Evolutionary conservation across 2,329 filamentous ascomycete genomes (phyloP).

Genomic region (Fusarium sp.): DNA sequence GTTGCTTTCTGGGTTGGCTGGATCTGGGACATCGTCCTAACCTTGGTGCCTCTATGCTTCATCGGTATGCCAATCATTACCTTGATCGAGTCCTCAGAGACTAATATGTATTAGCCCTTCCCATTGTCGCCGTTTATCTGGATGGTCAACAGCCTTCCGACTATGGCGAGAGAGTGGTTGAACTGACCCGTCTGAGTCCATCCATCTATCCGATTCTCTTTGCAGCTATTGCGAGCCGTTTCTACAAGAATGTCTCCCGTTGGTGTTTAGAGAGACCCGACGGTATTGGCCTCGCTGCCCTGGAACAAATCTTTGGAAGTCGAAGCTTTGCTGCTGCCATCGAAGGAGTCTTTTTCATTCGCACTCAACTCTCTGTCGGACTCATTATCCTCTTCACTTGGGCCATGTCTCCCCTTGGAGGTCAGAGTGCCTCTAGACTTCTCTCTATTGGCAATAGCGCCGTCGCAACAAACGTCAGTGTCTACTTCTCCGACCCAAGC

Average conservation of each 20-base stretch:
- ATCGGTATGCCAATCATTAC: not conserved
- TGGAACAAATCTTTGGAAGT: conserved; percentile 28
- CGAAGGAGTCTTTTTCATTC: conserved; percentile 13
- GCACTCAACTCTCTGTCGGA: not conserved
- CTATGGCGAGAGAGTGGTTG: not conserved
- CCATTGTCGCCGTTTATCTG: not conserved
- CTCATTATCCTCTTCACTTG: conserved; percentile 2
- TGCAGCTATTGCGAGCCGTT: conserved; percentile 11
- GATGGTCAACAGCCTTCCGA: not conserved
- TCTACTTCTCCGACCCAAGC: conserved; percentile 4
- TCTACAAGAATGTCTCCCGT: conserved; percentile 11
- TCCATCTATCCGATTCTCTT: conserved; percentile 15
- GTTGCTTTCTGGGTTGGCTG: not conserved
- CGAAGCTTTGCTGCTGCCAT: conserved; percentile 19
- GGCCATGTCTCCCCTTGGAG: conserved; percentile 18
- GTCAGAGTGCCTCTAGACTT: conserved; percentile 13
- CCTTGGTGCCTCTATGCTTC: not conserved
- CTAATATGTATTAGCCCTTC: not conserved
- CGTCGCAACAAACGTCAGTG: not conserved
- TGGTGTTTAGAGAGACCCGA: conserved; percentile 8
- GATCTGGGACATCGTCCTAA: not conserved
- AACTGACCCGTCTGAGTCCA: conserved; percentile 5
- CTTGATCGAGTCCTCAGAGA: not conserved
- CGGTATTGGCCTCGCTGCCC: conserved; percentile 6
- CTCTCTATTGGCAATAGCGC: not conserved